Evolutionary conservation across 2,329 filamentous ascomycete genomes (phyloP).

Genomic region (Chrysoporthe deuterocubensis): DNA sequence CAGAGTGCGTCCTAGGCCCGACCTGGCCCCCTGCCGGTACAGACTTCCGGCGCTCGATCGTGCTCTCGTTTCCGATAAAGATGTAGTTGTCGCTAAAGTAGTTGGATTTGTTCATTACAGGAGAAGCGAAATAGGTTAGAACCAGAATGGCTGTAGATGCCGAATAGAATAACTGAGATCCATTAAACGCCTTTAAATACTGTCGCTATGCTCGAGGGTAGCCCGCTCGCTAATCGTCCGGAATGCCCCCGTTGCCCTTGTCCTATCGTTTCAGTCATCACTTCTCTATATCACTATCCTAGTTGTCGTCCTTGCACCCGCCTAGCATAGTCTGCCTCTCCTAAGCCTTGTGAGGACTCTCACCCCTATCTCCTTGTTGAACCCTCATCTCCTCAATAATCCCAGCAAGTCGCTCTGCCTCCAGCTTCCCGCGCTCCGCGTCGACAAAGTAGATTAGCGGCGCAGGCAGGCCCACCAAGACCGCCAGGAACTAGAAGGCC

Average conservation of each 20-base stretch:
- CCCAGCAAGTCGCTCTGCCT: constrained; percentile 68
- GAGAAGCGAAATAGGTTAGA: constrained; percentile 29
- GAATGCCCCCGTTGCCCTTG: background rate
- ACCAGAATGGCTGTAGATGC: background rate
- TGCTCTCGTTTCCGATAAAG: constrained; percentile 61
- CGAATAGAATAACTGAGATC: background rate
- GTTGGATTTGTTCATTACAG: constrained; percentile 60
- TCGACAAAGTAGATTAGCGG: constrained; percentile 85
- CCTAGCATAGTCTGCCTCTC: constrained; percentile 28
- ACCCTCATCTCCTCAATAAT: constrained; percentile 58
- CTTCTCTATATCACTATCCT: constrained; percentile 4
- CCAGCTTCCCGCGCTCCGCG: constrained; percentile 75
- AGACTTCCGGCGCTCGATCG: constrained; percentile 57
- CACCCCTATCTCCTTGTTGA: constrained; percentile 10
- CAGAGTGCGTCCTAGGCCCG: constrained; percentile 47
- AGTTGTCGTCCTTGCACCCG: constrained; percentile 33
- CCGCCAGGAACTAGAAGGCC: constrained; percentile 89
- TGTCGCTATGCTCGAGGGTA: constrained; percentile 4
- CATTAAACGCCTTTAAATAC: background rate
- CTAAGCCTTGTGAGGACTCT: constrained; percentile 5
- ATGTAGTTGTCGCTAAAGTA: constrained; percentile 63
- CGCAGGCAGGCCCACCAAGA: constrained; percentile 81
- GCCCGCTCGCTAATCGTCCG: background rate
- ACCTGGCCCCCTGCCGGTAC: constrained; percentile 41
- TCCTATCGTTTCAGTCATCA: constrained; percentile 1